Conservation (phyloP, 345 rosid species). For the Iberis pinnata region DNA sequence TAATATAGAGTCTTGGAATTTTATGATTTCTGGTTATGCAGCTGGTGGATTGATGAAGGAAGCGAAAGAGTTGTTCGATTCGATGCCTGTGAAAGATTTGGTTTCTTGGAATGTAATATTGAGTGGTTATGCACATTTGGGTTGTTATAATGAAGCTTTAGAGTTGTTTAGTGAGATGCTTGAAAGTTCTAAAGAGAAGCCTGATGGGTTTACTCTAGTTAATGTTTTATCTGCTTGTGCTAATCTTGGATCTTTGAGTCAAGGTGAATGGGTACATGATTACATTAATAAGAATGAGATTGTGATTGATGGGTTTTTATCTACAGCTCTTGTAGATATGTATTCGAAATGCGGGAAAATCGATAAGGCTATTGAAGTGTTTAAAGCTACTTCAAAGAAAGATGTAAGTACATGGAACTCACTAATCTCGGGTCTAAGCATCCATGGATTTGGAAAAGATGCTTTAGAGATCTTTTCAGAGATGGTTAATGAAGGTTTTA, state of each 20-base stretch:
- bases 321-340: slow-evolving; percentile 53
- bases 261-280: slow-evolving; percentile 43
- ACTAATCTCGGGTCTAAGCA: slow-evolving; percentile 41
- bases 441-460: slow-evolving; percentile 36
- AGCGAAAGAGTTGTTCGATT: slow-evolving; percentile 32
- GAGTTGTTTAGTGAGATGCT: slow-evolving; percentile 40
- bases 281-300: slow-evolving; percentile 37
- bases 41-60: slow-evolving; percentile 33
- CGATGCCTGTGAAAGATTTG: slow-evolving; percentile 35
- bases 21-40: slow-evolving; percentile 42
- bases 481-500: slow-evolving; percentile 42
- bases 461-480: slow-evolving; percentile 43
- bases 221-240: slow-evolving; percentile 46
- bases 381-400: slow-evolving; percentile 29
- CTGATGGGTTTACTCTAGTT: slow-evolving; percentile 38
- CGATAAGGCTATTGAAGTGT: slow-evolving; percentile 43
- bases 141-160: slow-evolving; percentile 33
- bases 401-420: slow-evolving; percentile 53
- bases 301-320: slow-evolving; percentile 32
- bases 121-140: slow-evolving; percentile 30
- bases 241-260: slow-evolving; percentile 37
- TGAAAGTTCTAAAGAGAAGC: slow-evolving; percentile 19
- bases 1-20: slow-evolving; percentile 45
- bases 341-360: slow-evolving; percentile 48
- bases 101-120: slow-evolving; percentile 46